Base-by-base conservation (phyloP, 2,329 filamentous ascomycete species). In the Sphaceloma murrayae region DNA sequence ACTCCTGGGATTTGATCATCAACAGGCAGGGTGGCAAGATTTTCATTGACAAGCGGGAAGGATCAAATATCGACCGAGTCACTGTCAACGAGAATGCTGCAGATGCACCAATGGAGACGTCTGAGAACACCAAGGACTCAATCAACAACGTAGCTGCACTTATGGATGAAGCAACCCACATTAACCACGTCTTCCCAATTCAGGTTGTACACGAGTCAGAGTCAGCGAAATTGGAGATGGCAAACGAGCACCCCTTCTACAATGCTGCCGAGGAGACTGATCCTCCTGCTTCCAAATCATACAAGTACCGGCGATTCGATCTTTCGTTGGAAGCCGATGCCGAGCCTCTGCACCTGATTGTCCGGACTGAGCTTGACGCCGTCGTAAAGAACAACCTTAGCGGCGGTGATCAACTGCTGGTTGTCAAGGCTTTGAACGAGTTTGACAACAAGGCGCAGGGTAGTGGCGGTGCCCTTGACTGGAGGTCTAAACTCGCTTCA, bases 141-240 rank as follows among this genome's bases (percentile, higher is more conserved):
- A 82, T 98, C 68, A 98, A 98, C 77, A 87, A 87, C 60, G 91
- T 91, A n/a, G 70, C 73, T 45, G 86, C 88, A 44, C 79, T 98
- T 47, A 89, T 93, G 59, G 82, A 95, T 65, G 91, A 98, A 69
- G 91, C 91, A 45, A 98, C 91, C 43, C 93, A 95, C 72, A 98
- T 98, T 77, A 98, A 98, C 78, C 91, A 96, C 76, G 94, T 96
- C 73, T 98, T 98, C 66, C 84, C 86, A 55, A 85, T 94, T 66
- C 91, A 98, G 72, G 86, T 93, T 42, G 88, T 98, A 53, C 67
- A 78, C 56, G 91, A 98, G 72, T 82, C 74, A 54, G 77, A 86
- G 52, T 74, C 70, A 51, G 70, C 78, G 62, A 93, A 91, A 73
- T 73, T 87, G 52, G 77, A 84, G 55, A 91, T 96, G 80, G 60